Base-by-base conservation (phyloP, 345 rosid species). In the Syzygium oleosum region DNA sequence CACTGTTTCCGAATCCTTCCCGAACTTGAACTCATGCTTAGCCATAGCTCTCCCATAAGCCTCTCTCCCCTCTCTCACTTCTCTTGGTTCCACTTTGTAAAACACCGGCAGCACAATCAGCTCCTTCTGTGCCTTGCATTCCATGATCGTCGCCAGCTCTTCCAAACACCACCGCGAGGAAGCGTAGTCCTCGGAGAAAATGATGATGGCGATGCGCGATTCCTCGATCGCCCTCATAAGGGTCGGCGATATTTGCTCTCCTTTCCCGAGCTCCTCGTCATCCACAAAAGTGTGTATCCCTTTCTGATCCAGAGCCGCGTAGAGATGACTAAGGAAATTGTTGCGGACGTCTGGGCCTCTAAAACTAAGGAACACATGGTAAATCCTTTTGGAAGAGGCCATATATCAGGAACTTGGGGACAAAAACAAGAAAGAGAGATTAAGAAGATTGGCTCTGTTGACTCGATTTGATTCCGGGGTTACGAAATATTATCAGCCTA, bases 41-140 rank as follows among this genome's bases (percentile, higher is more conserved):
- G n/a, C 2, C 61, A 9, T 56, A 56, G n/a, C 12, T 1, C 12
- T 56, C 61, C 27, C 27, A 56, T 56, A 9, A 0, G 0, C 5
- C 61, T 54, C 7, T 7, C 3, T 0, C 4, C 0, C 2, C 58
- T 1, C 0, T 23, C 61, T 56, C 13, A 56, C 5, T 0, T 56
- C n/a, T 1, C 61, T 9, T 9, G 61, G n/a, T 56, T 56, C n/a
- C 5, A 56, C n/a, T 23, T 23, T 23, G 13, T 56, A 56, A 56
- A 56, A 56, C n/a, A 56, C 61, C 0, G 61, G 61, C 61, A 9
- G 23, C 61, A 56, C 61, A 23, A 56, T 22, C 13, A 56, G 2
- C n/a, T 22, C 61, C 61, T 56, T 56, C 0, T 1, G 61, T 56
- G 61, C 61, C 61, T 56, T 9, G 61, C 61, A 56, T 12, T 56